Percentiles rank a stretch among this genome's conserved stretches.
Evolutionary conservation across 108 stramenopile species (phyloP).

Genomic region (Stephanodiscus minutulus): DNA sequence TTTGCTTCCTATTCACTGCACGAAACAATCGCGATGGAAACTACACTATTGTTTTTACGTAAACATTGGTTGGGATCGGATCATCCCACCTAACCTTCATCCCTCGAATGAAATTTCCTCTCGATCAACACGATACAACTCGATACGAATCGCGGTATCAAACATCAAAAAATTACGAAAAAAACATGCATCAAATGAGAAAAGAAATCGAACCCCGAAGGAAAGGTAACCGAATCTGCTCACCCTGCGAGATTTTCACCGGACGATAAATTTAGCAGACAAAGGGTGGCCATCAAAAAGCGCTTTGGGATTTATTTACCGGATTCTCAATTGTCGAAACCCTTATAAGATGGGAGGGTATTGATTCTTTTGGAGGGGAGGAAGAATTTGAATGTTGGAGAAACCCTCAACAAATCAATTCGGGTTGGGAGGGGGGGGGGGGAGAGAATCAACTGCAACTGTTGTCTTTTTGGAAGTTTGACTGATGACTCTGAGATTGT

Average conservation of each 20-base stretch:
- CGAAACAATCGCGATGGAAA: not conserved
- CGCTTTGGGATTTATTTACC: slow-evolving; percentile 96
- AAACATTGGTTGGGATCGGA: not conserved
- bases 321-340: slow-evolving; percentile 71
- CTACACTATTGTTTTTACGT: not conserved
- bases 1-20: not conserved
- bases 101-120: too few species aligned
- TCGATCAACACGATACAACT: not conserved
- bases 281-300: slow-evolving; percentile 96
- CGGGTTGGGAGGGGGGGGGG: not conserved
- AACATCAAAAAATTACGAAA: not conserved
- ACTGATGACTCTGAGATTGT: not conserved
- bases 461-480: not conserved
- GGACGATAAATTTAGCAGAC: slow-evolving; percentile 98
- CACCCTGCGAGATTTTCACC: slow-evolving; percentile 98
- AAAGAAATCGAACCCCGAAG: slow-evolving; percentile 87
- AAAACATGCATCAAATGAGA: slow-evolving; percentile 3
- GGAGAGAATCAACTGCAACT: too few species aligned
- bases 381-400: not conserved
- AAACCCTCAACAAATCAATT: not conserved
- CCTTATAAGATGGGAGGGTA: slow-evolving; percentile 45
- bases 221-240: slow-evolving; percentile 89
- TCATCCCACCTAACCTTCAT: not conserved
- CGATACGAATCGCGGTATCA: not conserved
- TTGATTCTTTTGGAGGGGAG: not conserved